phyloP scores from a whole-genome alignment of 345 rosid species.

The Lepidium didymum region DNA sequence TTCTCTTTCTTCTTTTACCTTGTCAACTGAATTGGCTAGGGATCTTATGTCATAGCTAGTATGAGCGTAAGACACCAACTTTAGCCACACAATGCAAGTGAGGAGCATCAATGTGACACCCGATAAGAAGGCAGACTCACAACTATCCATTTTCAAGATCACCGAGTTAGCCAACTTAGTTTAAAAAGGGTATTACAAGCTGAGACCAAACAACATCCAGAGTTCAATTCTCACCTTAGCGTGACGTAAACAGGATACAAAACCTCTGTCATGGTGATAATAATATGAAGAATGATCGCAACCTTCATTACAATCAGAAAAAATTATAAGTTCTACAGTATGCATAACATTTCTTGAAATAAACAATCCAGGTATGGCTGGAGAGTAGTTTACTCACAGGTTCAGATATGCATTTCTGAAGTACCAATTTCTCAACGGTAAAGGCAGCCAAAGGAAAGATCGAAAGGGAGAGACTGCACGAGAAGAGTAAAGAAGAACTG shows the following conservation, averaged over 20 bases:
- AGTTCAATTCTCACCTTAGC: conserved; percentile 51
- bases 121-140: conserved; percentile 81
- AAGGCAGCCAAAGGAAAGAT: conserved; percentile 74
- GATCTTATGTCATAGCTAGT: conserved; percentile 80
- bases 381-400: conserved; percentile 44
- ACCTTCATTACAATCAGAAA: conserved; percentile 40
- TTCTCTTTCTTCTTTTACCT: conserved; percentile 34
- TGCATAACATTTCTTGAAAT: neutral
- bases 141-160: conserved; percentile 47
- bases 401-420: conserved; percentile 45
- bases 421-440: conserved; percentile 67
- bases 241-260: conserved; percentile 80
- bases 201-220: neutral
- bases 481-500: neutral
- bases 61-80: conserved; percentile 92
- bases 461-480: conserved; percentile 80
- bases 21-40: conserved; percentile 47
- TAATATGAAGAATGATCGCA: conserved; percentile 50
- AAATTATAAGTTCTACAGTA: neutral
- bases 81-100: conserved; percentile 94
- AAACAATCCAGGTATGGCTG: neutral
- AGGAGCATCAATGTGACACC: conserved; percentile 89
- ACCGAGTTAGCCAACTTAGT: neutral
- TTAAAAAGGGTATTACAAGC: neutral
- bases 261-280: conserved; percentile 60